Evolutionary conservation across 768 basidiomycete genomes (phyloP).

Genomic region (Lactarius trivialis): DNA sequence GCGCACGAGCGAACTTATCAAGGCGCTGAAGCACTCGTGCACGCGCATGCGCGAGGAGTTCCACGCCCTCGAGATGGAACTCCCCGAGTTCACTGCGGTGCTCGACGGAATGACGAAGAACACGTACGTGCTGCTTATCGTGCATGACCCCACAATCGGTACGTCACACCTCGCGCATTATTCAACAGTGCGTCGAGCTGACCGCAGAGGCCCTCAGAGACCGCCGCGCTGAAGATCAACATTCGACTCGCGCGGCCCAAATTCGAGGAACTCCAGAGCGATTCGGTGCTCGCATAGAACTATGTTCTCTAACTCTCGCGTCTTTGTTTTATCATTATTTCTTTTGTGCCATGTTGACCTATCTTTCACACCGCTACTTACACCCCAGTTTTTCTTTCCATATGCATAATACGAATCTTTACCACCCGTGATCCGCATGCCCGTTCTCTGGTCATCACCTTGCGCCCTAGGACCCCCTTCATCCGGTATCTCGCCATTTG

Average conservation of each 20-base stretch:
- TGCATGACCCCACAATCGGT: constrained; percentile 88
- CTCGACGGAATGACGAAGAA: constrained; percentile 90
- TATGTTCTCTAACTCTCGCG: not conserved
- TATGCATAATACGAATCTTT: not conserved
- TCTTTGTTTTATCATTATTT: constrained; percentile 16
- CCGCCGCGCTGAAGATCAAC: constrained; percentile 81
- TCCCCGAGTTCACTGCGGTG: constrained; percentile 79
- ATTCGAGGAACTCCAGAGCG: constrained; percentile 84
- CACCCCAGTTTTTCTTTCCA: not conserved
- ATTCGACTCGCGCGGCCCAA: constrained; percentile 80
- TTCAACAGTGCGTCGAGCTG: constrained; percentile 3
- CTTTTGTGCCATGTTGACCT: constrained; percentile 8
- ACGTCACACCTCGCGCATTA: constrained; percentile 22
- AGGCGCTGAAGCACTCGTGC: constrained; percentile 91
- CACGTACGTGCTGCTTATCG: constrained; percentile 86
- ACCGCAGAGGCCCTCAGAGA: constrained; percentile 47
- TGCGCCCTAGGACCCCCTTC: not conserved
- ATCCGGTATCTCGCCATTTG: not conserved
- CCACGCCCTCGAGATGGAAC: constrained; percentile 79
- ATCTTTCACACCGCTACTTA: not conserved
- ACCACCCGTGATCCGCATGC: not conserved
- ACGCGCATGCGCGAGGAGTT: constrained; percentile 81
- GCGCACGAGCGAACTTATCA: constrained; percentile 88
- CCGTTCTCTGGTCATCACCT: not conserved
- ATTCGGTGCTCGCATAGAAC: constrained; percentile 31